phyloP scores from a whole-genome alignment of 2,329 filamentous ascomycete species.

The Alternaria panax region DNA sequence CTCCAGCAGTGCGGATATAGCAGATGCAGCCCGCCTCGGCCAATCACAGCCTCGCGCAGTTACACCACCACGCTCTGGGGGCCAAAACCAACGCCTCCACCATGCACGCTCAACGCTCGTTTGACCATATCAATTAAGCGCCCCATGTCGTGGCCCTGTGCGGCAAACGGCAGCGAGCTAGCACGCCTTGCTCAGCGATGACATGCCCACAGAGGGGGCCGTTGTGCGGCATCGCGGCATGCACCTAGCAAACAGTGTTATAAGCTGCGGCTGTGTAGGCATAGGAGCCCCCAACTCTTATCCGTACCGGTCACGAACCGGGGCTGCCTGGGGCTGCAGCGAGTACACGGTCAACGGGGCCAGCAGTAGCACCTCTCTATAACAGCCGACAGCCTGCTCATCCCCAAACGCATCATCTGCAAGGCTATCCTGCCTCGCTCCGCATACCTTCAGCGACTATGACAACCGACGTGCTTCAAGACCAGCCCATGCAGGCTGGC shows the following conservation, averaged over 20 bases:
- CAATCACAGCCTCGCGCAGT: slow-evolving; percentile 2
- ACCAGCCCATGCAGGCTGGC: slow-evolving; percentile 25
- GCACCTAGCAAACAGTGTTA: not conserved
- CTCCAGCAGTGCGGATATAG: slow-evolving; percentile 5
- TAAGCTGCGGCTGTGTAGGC: slow-evolving; percentile 34
- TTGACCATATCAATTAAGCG: not conserved
- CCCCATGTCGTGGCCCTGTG: not conserved
- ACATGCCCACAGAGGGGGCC: not conserved
- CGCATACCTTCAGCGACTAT: slow-evolving; percentile 20
- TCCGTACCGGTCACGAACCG: slow-evolving; percentile 9
- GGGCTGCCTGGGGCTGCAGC: slow-evolving; percentile 29
- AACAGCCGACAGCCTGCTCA: slow-evolving; percentile 31
- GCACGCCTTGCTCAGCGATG: not conserved
- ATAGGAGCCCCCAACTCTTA: slow-evolving; percentile 12
- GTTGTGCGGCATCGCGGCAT: not conserved
- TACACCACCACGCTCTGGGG: slow-evolving; percentile 16
- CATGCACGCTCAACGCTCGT: not conserved
- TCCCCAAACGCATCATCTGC: slow-evolving; percentile 20
- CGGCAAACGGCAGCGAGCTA: not conserved
- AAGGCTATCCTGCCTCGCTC: slow-evolving; percentile 31
- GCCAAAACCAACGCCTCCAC: slow-evolving; percentile 23
- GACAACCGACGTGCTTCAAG: slow-evolving; percentile 26
- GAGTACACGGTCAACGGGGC: slow-evolving; percentile 31
- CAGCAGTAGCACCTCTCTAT: slow-evolving; percentile 33
- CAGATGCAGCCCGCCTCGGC: not conserved